Evolutionary conservation across 371 early-diverging fungal species (phyloP), one percentile per base, ranked within the genome.

Genomic region (Synchytrium microbalum): DNA sequence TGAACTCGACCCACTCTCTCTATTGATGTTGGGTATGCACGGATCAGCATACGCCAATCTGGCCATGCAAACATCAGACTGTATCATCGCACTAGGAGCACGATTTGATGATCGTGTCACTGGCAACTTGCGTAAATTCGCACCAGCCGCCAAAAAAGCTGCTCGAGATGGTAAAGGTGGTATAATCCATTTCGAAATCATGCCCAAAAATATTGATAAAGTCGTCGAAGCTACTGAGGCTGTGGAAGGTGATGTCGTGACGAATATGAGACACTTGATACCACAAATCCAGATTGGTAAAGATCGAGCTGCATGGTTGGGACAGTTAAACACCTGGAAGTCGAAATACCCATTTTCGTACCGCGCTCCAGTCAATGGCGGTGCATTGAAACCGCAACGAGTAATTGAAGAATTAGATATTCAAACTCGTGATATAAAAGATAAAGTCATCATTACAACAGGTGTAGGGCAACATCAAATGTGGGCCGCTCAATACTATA

Each of bases 1-100:
- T 70, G 98, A 97, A 76, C 67, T 79, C 63, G 89, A 93, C 72
- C 89, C 90, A 24, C 88, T 86, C 64, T 86, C 89, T 29, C 80
- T 97, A 62, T 94, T 95, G 74, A 97, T 97, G 98, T 83, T 97
- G 30, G 98, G 98, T 67, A 97, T 97, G 98, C 98, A 97, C 77
- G 98, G 98, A 28, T 83, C 88, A 58, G 93, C 89, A 30, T 97
- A 94, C 74, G 98, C 98, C 64, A 97, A 97, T 72, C 74, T 97
- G 68, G 92, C 95, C 28, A 95, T 97, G 87, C 96, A 97, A 75
- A 81, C 86, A 64, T 94, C 98, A 32, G 98, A 97, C 78, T 76
- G 91, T 51, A 89, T 97, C 64, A 81, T 97, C 71, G 92, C 95
- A 25, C 84, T 97, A n/a, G 98, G 98, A 64, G 95, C 95, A 46